These are phyloP conservation scores for Anthracocystis walkeri DNA, from an alignment of 1,284 basidiomycete species.

Conservation along the genomic window DNA sequence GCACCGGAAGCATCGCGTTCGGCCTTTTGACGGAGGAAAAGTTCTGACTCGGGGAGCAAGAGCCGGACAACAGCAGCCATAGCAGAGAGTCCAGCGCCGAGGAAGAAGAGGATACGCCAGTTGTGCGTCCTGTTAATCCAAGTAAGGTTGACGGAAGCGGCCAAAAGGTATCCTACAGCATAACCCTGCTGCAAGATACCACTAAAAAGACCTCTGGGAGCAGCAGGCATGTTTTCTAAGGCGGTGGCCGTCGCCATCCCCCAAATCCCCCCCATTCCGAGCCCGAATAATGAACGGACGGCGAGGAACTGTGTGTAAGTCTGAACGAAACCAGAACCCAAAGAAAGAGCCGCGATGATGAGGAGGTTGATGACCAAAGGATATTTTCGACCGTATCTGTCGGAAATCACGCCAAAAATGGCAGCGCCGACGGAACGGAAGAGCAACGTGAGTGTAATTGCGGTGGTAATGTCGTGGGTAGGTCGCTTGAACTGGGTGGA, in stretches of 20 bases:
- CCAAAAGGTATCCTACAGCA: slow-evolving; percentile 73
- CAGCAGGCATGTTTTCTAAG: slow-evolving; percentile 89
- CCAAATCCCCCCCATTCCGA: slow-evolving; percentile 76
- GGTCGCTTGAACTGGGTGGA: slow-evolving; percentile 30
- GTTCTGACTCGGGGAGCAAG: slow-evolving; percentile 81
- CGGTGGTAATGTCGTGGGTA: slow-evolving; percentile 65
- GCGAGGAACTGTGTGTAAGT: slow-evolving; percentile 72
- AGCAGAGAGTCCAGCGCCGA: slow-evolving; percentile 76
- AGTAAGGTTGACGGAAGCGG: slow-evolving; percentile 80
- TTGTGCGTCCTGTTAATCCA: slow-evolving; percentile 70
- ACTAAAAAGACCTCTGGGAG: slow-evolving; percentile 84
- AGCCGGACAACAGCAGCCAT: slow-evolving; percentile 81
- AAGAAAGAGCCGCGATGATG: slow-evolving; percentile 75
- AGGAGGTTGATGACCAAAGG: slow-evolving; percentile 78
- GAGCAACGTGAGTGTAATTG: slow-evolving; percentile 91
- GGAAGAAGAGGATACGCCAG: slow-evolving; percentile 73
- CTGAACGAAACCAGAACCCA: slow-evolving; percentile 75
- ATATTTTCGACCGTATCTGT: slow-evolving; percentile 90
- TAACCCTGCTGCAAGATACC: slow-evolving; percentile 89
- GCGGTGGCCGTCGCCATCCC: slow-evolving; percentile 70
- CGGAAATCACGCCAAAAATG: slow-evolving; percentile 75
- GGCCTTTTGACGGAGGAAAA: slow-evolving; percentile 74
- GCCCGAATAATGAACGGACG: slow-evolving; percentile 70
- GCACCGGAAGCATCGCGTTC: slow-evolving; percentile 64
- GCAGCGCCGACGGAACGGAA: slow-evolving; percentile 89